Base-by-base conservation (phyloP, 306 rosid species). In the Gastrolobium villosum region DNA sequence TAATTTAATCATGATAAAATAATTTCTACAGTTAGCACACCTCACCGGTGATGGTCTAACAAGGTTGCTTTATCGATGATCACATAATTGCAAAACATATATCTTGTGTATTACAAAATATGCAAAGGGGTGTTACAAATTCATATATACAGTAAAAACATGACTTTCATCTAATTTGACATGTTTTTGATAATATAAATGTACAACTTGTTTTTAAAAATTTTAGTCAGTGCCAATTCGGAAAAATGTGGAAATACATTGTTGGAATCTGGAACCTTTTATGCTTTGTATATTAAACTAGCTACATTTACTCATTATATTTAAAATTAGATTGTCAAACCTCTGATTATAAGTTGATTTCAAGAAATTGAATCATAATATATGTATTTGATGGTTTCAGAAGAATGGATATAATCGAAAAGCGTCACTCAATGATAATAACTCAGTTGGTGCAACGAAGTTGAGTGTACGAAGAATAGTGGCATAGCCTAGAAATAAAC, bases 331-430 rank as follows among this genome's bases (percentile, higher is more conserved):
- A 20, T 20, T 0, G 0, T 20, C 26, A 20, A 20, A 20, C 26
- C 26, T 20, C 26, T 20, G 45, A 69, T 10, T 53, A 53, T 10
- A 37, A 72, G 4, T 37, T 63, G 30, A 59, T 61, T 35, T 0
- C 4, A 10, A 37, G 68, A 13, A 62, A 64, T 11, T 40, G 31
- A 60, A 60, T 32, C 66, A 32, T 26, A 39, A 46, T 57, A 31
- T 7, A 30, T n/a, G 68, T n/a, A 2, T 44, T 54, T 74, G 79
- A n/a, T 73, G 67, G 44, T 41, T 73, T 73, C 15, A 72, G 31
- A 7, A 65, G 7, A 10, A 28, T 39, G 54, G 66, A 40, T 41
- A 56, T 56, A 20, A 20, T 20, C 26, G 26, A 20, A 20, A n/a
- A n/a, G n/a, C n/a, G n/a, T n/a, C n/a, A 20, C 26, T 1, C 26